Conservation (phyloP, 768 basidiomycete species). For the Lentinula detonsa region DNA sequence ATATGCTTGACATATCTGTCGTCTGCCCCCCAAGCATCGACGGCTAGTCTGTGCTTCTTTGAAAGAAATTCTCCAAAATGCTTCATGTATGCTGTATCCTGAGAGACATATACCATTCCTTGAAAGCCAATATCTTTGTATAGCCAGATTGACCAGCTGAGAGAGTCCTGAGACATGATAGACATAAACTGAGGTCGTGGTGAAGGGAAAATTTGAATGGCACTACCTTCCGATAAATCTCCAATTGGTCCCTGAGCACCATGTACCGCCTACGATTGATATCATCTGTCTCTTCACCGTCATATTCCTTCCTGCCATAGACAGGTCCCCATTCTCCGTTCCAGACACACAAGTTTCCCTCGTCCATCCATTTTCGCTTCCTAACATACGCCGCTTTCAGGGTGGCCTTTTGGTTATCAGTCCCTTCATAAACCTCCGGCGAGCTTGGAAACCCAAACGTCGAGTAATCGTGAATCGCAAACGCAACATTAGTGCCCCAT, state of each 20-base stretch:
- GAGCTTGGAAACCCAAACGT: constrained; percentile 46
- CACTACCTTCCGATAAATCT: constrained; percentile 39
- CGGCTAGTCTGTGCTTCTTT: constrained; percentile 53
- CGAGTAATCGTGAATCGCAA: constrained; percentile 52
- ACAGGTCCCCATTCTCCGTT: constrained; percentile 62
- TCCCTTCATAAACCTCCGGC: constrained; percentile 35
- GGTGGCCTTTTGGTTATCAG: constrained; percentile 28
- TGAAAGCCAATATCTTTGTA: constrained; percentile 57
- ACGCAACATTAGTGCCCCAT: constrained; percentile 44
- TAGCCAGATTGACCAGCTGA: constrained; percentile 62
- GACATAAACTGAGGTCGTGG: not conserved
- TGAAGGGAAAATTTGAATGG: not conserved
- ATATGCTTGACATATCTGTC: constrained; percentile 31
- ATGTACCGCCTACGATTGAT: constrained; percentile 44
- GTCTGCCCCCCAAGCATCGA: constrained; percentile 53
- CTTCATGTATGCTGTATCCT: constrained; percentile 46
- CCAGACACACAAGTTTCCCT: constrained; percentile 38
- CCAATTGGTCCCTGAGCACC: constrained; percentile 48
- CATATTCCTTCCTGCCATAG: constrained; percentile 38
- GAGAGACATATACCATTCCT: constrained; percentile 51
- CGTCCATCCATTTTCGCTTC: constrained; percentile 48
- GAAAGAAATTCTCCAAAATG: constrained; percentile 44
- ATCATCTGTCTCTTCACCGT: constrained; percentile 33
- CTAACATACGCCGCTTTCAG: constrained; percentile 36
- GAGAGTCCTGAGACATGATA: constrained; percentile 28